phyloP scores from a whole-genome alignment of 2,329 filamentous ascomycete species.

The Metarhizium humberi region DNA sequence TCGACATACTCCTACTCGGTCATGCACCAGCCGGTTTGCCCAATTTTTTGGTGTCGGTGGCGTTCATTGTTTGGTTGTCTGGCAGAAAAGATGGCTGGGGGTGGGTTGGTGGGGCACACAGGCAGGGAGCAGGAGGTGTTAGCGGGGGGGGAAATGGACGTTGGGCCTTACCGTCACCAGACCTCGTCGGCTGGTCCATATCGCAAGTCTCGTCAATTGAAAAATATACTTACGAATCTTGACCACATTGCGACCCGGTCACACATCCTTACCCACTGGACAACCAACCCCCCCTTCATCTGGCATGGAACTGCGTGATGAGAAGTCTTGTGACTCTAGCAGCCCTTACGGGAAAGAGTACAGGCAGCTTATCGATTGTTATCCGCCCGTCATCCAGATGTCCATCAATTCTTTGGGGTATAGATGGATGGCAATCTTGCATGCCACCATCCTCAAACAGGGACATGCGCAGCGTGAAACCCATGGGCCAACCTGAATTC shows the following conservation, averaged over 20 bases:
- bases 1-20: too few relatives aligned
- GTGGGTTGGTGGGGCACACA: constrained; percentile 4
- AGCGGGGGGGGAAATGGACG: not conserved
- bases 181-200: not conserved
- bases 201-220: too few relatives aligned
- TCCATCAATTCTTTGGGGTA: too few relatives aligned
- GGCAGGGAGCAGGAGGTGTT: not conserved
- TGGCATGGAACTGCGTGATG: not conserved
- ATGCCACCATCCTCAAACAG: not conserved
- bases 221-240: not conserved
- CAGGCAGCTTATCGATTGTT: not conserved
- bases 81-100: constrained; percentile 4
- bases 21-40: too few relatives aligned
- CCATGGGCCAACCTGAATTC: not conserved
- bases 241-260: too few relatives aligned
- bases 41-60: too few relatives aligned
- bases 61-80: not conserved
- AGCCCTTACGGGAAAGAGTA: not conserved
- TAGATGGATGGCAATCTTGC: not conserved
- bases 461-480: not conserved
- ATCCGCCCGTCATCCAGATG: not conserved
- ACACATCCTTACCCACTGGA: not conserved
- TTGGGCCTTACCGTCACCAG: constrained; percentile 6
- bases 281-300: not conserved
- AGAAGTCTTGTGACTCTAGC: not conserved